Evolutionary conservation across 805 yeast genomes (phyloP).

Genomic region (Cyberlindnera xishuangbannaensis): DNA sequence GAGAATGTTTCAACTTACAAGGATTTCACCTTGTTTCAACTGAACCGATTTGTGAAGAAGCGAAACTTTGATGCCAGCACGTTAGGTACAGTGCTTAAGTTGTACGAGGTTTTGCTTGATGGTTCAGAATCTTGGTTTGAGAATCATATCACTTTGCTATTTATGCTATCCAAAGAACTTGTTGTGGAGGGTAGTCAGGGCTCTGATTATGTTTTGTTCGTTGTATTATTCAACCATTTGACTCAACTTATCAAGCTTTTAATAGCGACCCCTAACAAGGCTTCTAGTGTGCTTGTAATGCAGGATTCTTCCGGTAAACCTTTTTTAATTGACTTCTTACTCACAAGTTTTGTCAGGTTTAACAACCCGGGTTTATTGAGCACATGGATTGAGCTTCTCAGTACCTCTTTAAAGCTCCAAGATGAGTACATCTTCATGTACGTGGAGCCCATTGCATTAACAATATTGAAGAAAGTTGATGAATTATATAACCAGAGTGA

Average conservation of each 20-base stretch:
- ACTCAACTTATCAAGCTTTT: conserved; percentile 17
- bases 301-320: conserved; percentile 13
- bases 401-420: conserved; percentile 19
- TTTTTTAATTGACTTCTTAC: conserved; percentile 20
- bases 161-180: conserved; percentile 30
- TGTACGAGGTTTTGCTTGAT: conserved; percentile 42
- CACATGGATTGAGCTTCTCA: conserved; percentile 18
- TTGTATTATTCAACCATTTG: conserved; percentile 22
- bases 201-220: conserved; percentile 17
- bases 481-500: conserved; percentile 13
- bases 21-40: conserved; percentile 41
- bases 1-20: conserved; percentile 54
- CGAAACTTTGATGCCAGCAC: conserved; percentile 32
- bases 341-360: conserved; percentile 19
- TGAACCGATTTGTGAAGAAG: conserved; percentile 40
- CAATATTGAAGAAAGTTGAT: conserved; percentile 20
- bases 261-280: conserved; percentile 14
- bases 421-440: conserved; percentile 23
- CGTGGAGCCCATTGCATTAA: conserved; percentile 19
- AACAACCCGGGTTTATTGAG: conserved; percentile 18
- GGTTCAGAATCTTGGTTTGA: conserved; percentile 54
- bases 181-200: conserved; percentile 10
- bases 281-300: conserved; percentile 13
- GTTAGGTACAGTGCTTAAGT: conserved; percentile 37
- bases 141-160: conserved; percentile 35